Evolutionary conservation across 495 filamentous ascomycete species (phyloP).

Genomic region (Daldinia grandis): DNA sequence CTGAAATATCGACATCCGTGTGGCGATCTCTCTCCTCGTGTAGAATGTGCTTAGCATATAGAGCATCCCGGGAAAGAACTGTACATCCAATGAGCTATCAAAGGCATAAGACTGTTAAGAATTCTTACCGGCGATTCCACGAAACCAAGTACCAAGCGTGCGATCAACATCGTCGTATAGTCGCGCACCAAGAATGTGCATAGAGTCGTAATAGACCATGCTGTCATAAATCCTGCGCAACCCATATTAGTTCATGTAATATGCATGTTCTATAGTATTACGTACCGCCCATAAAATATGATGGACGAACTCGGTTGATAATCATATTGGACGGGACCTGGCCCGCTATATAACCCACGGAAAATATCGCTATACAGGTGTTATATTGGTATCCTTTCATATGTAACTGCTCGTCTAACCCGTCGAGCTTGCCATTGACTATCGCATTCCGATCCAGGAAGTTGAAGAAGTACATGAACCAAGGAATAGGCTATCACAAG

Average conservation of each 20-base stretch:
- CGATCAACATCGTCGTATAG: conserved; percentile 50
- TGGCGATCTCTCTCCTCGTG: conserved; percentile 58
- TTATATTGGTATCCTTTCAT: conserved; percentile 61
- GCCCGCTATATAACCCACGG: conserved; percentile 54
- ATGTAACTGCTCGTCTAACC: conserved; percentile 56
- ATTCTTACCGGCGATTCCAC: conserved; percentile 52
- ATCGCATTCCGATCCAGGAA: conserved; percentile 60
- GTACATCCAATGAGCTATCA: not conserved
- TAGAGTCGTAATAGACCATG: conserved; percentile 57
- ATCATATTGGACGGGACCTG: conserved; percentile 58
- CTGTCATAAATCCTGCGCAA: conserved; percentile 54
- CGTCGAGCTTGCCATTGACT: conserved; percentile 53
- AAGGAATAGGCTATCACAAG: conserved; percentile 48
- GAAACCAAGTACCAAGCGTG: conserved; percentile 53
- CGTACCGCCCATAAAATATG: conserved; percentile 28
- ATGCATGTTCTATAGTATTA: not conserved
- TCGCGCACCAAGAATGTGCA: conserved; percentile 52
- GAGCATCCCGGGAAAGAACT: conserved; percentile 53
- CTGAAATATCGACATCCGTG: conserved; percentile 56
- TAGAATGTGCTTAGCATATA: conserved; percentile 60
- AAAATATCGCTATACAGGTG: conserved; percentile 59
- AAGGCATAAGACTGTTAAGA: not conserved
- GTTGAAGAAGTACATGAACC: conserved; percentile 58
- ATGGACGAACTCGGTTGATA: conserved; percentile 41
- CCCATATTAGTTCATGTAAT: conserved; percentile 24